A percentile compares a stretch with the other conserved stretches of the same genome.
phyloP scores from a whole-genome alignment of 129 eudicot genomes.

The Helichrysum umbraculigerum region DNA sequence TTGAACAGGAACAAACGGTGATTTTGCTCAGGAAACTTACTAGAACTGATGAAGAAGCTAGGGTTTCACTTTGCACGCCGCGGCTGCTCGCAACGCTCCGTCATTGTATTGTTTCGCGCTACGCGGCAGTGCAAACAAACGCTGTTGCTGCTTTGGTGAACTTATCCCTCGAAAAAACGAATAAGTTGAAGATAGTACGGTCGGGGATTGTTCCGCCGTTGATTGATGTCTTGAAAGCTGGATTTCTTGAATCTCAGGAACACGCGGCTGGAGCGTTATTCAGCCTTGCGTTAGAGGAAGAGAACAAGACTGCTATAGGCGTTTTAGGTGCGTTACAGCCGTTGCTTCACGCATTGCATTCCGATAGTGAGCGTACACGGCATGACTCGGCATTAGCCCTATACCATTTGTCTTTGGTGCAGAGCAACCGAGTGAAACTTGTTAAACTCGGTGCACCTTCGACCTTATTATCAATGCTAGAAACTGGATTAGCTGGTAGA shows the following conservation, averaged over 20 bases:
- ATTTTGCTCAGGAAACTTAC: constrained; percentile 58
- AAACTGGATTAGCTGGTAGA: constrained; percentile 52
- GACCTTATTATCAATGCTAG: constrained; percentile 53
- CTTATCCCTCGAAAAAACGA: constrained; percentile 62
- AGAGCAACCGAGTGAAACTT: constrained; percentile 73
- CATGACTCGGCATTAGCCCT: constrained; percentile 81
- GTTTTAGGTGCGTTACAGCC: constrained; percentile 91
- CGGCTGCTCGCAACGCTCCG: constrained; percentile 48
- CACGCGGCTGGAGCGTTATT: constrained; percentile 94
- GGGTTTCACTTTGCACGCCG: constrained; percentile 66
- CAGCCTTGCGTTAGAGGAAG: constrained; percentile 76
- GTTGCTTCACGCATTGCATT: constrained; percentile 62
- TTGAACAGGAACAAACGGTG: constrained; percentile 74
- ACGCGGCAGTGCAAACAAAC: constrained; percentile 61
- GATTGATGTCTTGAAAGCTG: constrained; percentile 68
- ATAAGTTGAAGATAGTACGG: constrained; percentile 75
- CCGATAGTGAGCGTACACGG: constrained; percentile 73
- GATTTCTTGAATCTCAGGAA: constrained; percentile 62
- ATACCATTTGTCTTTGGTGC: constrained; percentile 64
- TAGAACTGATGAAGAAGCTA: constrained; percentile 54
- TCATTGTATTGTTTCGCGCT: constrained; percentile 49
- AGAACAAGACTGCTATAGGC: constrained; percentile 81
- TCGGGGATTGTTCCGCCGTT: constrained; percentile 71
- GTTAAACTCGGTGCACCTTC: constrained; percentile 65
- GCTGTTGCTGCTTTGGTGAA: constrained; percentile 81